Evolutionary conservation across 257 asterid species (phyloP).

Genomic region (Jacaranda mimosifolia): DNA sequence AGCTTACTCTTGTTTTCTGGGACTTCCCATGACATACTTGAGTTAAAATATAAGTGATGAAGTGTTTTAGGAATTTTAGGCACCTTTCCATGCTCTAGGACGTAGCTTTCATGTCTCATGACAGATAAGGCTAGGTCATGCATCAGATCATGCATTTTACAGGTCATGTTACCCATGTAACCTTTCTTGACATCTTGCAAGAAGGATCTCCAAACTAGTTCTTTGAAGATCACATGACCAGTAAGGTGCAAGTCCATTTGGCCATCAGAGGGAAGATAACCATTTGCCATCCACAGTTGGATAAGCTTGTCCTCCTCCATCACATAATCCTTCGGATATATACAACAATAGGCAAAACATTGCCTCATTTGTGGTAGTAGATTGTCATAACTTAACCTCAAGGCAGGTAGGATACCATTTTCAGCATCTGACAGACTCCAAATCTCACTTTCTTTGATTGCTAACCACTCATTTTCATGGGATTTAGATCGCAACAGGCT

Average conservation of each 20-base stretch:
- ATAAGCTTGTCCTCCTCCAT: slow-evolving; percentile 25
- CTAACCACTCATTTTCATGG: slow-evolving; percentile 29
- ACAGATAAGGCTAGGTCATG: slow-evolving; percentile 39
- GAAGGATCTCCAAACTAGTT: slow-evolving; percentile 39
- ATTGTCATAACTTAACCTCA: slow-evolving; percentile 41
- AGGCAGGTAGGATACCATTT: slow-evolving; percentile 9
- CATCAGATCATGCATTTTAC: slow-evolving; percentile 40
- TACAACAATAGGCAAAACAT: slow-evolving; percentile 36
- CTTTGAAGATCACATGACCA: slow-evolving; percentile 27
- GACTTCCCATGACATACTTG: background rate
- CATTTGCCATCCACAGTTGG: slow-evolving; percentile 38
- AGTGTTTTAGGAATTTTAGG: slow-evolving; percentile 3
- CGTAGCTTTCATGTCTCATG: slow-evolving; percentile 27
- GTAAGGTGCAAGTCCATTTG: slow-evolving; percentile 6
- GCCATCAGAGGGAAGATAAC: background rate
- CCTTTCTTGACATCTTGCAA: slow-evolving; percentile 31
- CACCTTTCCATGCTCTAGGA: background rate
- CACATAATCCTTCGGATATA: slow-evolving; percentile 34
- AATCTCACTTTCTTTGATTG: slow-evolving; percentile 17
- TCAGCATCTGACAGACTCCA: slow-evolving; percentile 18
- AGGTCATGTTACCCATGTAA: background rate
- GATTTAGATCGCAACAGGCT: slow-evolving; percentile 32
- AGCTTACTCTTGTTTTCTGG: background rate
- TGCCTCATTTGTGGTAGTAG: slow-evolving; percentile 25
- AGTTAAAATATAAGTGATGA: slow-evolving; percentile 25